Base-by-base conservation (phyloP, 106 monocot genomes). In the Dendrobium chrysotoxum region DNA sequence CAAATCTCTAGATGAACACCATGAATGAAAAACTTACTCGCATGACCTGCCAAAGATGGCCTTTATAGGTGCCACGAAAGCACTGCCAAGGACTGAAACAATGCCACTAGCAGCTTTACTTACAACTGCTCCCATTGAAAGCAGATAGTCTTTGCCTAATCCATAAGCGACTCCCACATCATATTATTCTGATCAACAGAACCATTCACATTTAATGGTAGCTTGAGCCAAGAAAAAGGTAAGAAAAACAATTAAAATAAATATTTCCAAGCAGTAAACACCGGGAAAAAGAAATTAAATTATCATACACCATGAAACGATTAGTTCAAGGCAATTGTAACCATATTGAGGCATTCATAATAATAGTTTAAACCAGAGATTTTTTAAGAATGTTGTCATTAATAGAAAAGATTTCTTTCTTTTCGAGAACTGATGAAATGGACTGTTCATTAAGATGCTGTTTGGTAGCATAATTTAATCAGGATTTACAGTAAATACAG, bases 61-160 rank as follows among this genome's bases (percentile, higher is more conserved):
- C 81, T 88, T 92, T 74, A 92, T 72, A 23, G 92, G 92, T 72
- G 86, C 92, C 16, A 76, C 70, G 66, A 92, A 79, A 0, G 89
- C 81, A 78, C 85, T 85, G 8, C 92, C 89, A 30, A 89, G 76
- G 39, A 81, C 79, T 5, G 57, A 58, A 9, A 85, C 92, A 75
- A 88, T 39, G 17, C 89, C 87, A 78, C 55, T 81, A 25, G 88
- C 85, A 50, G 87, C 89, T 80, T 81, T 86, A 55, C 87, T 88
- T 13, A 92, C 61, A 16, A 77, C 84, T 79, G 68, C 75, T 53
- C 90, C 90, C 90, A 90, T 90, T 30, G 66, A 17, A 50, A 18
- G 53, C 61, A 61, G 61, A 61, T 23, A 6, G 23, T 28, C 70
- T 31, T 70, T 13, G 16, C 35, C 70, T 70, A 70, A 35, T 70